phyloP scores from a whole-genome alignment of 1,139 yeast genomes.

The Taphrina pruni region DNA sequence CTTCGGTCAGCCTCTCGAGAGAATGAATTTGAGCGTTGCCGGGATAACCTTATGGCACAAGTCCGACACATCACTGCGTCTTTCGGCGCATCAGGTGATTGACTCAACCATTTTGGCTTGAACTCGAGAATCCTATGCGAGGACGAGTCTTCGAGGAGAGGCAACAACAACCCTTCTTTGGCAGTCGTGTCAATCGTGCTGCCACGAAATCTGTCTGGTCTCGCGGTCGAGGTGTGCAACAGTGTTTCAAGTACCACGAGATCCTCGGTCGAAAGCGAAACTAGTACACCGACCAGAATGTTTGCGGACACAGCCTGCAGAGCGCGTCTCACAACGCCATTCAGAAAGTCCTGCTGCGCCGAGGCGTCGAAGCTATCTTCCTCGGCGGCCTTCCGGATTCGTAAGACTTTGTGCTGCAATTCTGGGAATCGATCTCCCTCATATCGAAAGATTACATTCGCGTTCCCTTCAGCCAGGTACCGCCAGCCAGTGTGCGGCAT shows the following conservation, averaged over 20 bases:
- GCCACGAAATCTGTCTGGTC: constrained; percentile 12
- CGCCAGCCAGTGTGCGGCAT: constrained; percentile 13
- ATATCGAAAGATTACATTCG: constrained; percentile 24
- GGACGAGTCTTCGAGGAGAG: not conserved
- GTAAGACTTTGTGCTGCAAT: constrained; percentile 9
- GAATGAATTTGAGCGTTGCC: constrained; percentile 46
- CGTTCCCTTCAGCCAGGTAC: constrained; percentile 38
- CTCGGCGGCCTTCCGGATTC: constrained; percentile 13
- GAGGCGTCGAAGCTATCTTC: not conserved
- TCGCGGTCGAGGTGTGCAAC: not conserved
- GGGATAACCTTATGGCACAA: constrained; percentile 54
- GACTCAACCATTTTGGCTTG: constrained; percentile 58
- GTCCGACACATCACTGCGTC: constrained; percentile 54
- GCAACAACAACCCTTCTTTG: constrained; percentile 11
- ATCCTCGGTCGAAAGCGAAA: not conserved
- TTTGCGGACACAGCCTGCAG: not conserved
- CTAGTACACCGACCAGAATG: not conserved
- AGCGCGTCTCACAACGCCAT: not conserved
- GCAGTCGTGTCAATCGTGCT: constrained; percentile 1
- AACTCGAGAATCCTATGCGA: constrained; percentile 50
- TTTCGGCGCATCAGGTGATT: constrained; percentile 52
- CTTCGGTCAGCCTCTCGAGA: constrained; percentile 18
- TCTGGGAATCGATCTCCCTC: not conserved
- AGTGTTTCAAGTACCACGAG: not conserved
- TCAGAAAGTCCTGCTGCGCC: not conserved